Conservation (phyloP, 352 stramenopile species). For the Globisporangium cylindrosporum region DNA sequence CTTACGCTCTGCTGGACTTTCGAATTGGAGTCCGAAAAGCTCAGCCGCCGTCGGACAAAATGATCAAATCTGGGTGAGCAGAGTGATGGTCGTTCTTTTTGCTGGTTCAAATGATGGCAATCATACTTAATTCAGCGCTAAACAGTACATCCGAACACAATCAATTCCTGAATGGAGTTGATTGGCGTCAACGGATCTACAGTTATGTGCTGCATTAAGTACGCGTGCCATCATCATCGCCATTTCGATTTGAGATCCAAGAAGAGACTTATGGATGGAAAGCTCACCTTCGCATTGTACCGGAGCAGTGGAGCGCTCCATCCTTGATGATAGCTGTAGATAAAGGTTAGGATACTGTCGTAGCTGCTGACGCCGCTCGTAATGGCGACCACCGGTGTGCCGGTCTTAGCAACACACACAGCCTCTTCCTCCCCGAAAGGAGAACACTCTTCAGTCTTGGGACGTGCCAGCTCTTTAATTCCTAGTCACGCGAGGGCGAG, state of each 20-base stretch:
- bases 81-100: not conserved
- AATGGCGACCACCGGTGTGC: no score
- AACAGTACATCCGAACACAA: not conserved
- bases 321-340: not conserved
- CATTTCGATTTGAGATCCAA: not conserved
- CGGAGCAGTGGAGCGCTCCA: not conserved
- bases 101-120: not conserved
- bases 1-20: not conserved
- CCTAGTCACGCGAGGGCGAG: not conserved
- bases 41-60: slow-evolving; percentile 3
- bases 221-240: not conserved
- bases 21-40: not conserved
- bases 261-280: no score
- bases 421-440: not conserved
- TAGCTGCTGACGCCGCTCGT: not conserved
- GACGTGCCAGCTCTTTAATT: not conserved
- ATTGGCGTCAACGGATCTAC: not conserved
- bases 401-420: not conserved
- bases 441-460: not conserved
- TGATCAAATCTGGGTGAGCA: not conserved
- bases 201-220: not conserved
- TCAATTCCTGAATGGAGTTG: not conserved
- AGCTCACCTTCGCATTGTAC: not conserved
- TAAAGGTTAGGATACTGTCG: not conserved
- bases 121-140: no score